Base-by-base conservation (phyloP, 2,329 filamentous ascomycete genomes). In the Ophiostoma populinum region DNA sequence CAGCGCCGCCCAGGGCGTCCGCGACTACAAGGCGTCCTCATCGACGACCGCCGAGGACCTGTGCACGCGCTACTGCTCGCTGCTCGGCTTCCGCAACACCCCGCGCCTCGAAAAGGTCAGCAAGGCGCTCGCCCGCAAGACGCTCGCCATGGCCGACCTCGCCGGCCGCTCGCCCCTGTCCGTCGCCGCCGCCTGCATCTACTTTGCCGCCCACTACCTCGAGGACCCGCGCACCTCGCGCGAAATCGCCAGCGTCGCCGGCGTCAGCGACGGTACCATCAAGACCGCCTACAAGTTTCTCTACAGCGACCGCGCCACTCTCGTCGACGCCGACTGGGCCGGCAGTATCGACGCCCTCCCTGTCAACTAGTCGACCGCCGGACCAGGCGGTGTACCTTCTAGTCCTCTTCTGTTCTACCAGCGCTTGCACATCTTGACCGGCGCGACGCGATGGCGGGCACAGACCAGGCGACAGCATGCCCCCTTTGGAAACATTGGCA, bases 201-300 rank as follows among this genome's bases (percentile, higher is more conserved):
- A 90, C 63, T 90, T 95, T 74, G 80, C 87, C 4, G 85, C 82
- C 20, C 75, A 87, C 49, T 66, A 95, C 24, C 78, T 93, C 60
- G 80, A 77, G 37, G 71, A 90, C 45, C 64, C 73, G 15, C 80
- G 80, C 48, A 64, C 71, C 6, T 79, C 83, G n/a, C 86, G 86
- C 54, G 80, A 92, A 41, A 94, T 98, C 47, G 80, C 83, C 5
- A 56, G 58, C 17, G 77, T 90, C 13, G 83, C 81, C 1, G 82
- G 83, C 44, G 90, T 98, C 19, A 94, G 85, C 52, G 92, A 98
- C 51, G 86, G 90, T 37, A 98, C 90, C 0, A 93, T 98, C 48
- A 86, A 92, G 49, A 92, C 82, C 18, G 86, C 87, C 0, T 98
- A 95, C 63, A 90, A 90, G 52, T 75, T 80, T 49, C 65, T 98